A percentile compares a stretch with the other conserved stretches of the same genome.
These are phyloP conservation scores for Magnusiomyces suaveolens DNA, from an alignment of 1,139 yeast genomes.

Conservation along the genomic window DNA sequence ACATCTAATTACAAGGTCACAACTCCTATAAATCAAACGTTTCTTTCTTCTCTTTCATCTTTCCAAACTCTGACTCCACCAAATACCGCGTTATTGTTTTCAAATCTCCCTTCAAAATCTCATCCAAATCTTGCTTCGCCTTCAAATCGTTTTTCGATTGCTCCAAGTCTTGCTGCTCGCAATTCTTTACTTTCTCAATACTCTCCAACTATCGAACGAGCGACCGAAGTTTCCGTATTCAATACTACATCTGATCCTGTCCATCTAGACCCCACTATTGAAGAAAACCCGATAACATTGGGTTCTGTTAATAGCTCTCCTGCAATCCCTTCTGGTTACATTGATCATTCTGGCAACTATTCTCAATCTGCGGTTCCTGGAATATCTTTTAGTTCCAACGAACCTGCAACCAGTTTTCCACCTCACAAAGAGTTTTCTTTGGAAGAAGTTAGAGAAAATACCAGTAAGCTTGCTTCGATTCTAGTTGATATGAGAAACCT, in stretches of 20 bases:
- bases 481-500: slow-evolving; percentile 20
- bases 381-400: background rate
- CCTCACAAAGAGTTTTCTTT: slow-evolving; percentile 7
- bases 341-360: background rate
- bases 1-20: background rate
- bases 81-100: background rate
- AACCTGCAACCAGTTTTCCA: background rate
- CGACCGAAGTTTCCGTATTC: slow-evolving; percentile 14
- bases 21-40: no score
- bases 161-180: slow-evolving; percentile 15
- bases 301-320: slow-evolving; percentile 1
- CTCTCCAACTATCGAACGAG: slow-evolving; percentile 18
- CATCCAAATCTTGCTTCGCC: background rate
- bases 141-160: slow-evolving; percentile 9
- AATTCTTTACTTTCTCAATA: slow-evolving; percentile 16
- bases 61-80: background rate
- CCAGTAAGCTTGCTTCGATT: slow-evolving; percentile 20
- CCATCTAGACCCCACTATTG: background rate
- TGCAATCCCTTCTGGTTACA: background rate
- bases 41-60: background rate
- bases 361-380: background rate
- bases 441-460: slow-evolving; percentile 20
- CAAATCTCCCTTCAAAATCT: background rate
- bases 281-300: background rate
- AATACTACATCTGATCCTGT: background rate